Base-by-base conservation (phyloP, 148 eudicot genomes). In the Rhododendron mucronatum region DNA sequence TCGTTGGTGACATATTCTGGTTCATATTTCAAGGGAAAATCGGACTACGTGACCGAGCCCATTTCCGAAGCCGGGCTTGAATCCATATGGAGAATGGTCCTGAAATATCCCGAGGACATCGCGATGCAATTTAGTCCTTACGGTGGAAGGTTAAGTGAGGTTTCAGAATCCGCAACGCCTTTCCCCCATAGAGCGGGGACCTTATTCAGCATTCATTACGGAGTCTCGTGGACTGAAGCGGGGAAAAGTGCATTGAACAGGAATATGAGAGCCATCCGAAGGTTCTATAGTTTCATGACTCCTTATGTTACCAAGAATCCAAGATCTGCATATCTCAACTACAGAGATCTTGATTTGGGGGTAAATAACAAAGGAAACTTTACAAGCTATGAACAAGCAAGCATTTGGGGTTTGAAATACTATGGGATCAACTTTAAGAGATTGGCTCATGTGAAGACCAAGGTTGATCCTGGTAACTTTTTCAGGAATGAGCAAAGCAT, bases 281-380 rank as follows among this genome's bases (percentile, higher is more conserved):
- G 50, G 65, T 28, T 74, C 2, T 75, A 84, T 20, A 55, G 30
- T 11, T 50, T 7, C 67, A 74, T 84, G 86, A 20, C 81, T 21
- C 71, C 81, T 5, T 84, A 74, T 23, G 81, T 84, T 50, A 6
- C 86, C 20, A 84, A 84, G 69, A 3, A 2, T 53, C 86, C 86
- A 2, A 50, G 81, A 75, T 2, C 26, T 28, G 86, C 86, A 23
- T 84, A 30, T 53, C 3, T 84, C 21, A 74, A 84, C 69, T 84
- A 84, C 21, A 84, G 81, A 75, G 81, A 84, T 12, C 80, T 84
- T 35, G 86, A 75, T 5, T 4, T 84, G 28, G 50, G 50, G 50
- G 12, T 47, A 10, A 47, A 47, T 47, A 47, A 47, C 50, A 47
- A 47, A 47, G 50, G 50, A 12, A 47, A 47, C 50, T 8, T 6